Evolutionary conservation across 2,329 filamentous ascomycete species (phyloP).

Genomic region (Botrytis fabae): DNA sequence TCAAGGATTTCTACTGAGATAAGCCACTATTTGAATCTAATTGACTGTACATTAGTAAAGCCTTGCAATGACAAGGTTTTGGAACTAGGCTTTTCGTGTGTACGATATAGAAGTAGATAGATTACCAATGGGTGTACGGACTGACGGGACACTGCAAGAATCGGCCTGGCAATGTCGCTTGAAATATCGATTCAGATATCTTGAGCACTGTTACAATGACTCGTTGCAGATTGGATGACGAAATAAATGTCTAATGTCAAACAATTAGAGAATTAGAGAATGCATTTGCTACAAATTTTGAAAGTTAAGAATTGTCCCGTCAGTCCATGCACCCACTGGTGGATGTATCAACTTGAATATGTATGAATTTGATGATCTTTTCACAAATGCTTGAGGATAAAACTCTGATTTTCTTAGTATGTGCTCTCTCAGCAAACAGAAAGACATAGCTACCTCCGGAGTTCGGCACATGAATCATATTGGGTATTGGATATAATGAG

Average conservation of each 20-base stretch:
- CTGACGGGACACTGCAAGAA: neutral
- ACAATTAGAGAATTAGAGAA: neutral
- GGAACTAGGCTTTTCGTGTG: neutral
- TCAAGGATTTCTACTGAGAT: neutral
- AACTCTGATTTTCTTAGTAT: neutral
- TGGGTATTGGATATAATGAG: neutral
- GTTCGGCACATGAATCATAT: neutral
- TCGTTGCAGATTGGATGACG: neutral
- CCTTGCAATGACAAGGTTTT: neutral
- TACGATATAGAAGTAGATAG: neutral
- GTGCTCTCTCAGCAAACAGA: neutral
- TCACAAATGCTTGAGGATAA: neutral
- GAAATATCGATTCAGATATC: neutral
- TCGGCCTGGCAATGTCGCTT: neutral
- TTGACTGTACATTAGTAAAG: neutral
- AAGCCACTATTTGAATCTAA: too few species aligned
- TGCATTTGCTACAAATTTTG: neutral
- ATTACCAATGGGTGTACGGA: neutral
- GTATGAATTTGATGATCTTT: neutral
- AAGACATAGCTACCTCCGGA: neutral
- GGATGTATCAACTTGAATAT: neutral
- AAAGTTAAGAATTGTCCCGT: neutral
- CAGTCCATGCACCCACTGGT: neutral
- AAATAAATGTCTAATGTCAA: neutral
- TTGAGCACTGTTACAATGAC: neutral